Evolutionary conservation across 2,329 filamentous ascomycete species (phyloP), one percentile per base, ranked within the genome.

Genomic region (Ceratocystis eucalypticola): DNA sequence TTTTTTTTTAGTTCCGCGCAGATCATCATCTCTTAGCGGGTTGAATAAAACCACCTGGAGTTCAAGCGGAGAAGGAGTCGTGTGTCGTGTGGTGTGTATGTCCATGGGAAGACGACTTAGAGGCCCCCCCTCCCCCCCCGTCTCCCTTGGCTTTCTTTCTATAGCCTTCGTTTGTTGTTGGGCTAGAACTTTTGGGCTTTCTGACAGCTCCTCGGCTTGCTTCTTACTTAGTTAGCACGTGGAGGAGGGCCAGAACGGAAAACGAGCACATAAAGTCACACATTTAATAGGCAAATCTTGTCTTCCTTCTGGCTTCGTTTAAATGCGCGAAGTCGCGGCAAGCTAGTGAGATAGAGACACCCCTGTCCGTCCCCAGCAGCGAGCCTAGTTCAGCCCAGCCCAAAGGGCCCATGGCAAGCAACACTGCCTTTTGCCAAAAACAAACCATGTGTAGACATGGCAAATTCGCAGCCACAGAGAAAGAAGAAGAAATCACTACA

Each of bases 11-110:
- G 2, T 12, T 37, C 37, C 37, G 37, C 37, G 53, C 28, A 59
- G 53, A 59, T 59, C 53, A 33, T 59, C 53, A 59, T 59, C 25
- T 59, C 53, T 25, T 33, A n/a, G 53, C 53, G 28, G 53, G 15
- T 37, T 59, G 25, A 33, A 33, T 59, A 59, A 59, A 33, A n/a
- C 53, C 28, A n/a, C 53, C 28, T 33, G 8, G 22, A 59, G 12
- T 8, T 59, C 28, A 17, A 59, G 28, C 53, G 22, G 53, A 33
- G 53, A 28, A 12, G 53, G 25, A 30, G 28, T 25, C 10, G 7
- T 62, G 8, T 17, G 28, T 25, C 10, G n/a, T n/a, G n/a, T n/a
- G n/a, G 7, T 62, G 8, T 17, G 41, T 8, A 45, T 8, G 15
- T 22, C 28, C n/a, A 62, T 10, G 28, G 1, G 7, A 61, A 61